Evolutionary conservation across 2,329 filamentous ascomycete genomes (phyloP).

Genomic region (Didymella exigua): DNA sequence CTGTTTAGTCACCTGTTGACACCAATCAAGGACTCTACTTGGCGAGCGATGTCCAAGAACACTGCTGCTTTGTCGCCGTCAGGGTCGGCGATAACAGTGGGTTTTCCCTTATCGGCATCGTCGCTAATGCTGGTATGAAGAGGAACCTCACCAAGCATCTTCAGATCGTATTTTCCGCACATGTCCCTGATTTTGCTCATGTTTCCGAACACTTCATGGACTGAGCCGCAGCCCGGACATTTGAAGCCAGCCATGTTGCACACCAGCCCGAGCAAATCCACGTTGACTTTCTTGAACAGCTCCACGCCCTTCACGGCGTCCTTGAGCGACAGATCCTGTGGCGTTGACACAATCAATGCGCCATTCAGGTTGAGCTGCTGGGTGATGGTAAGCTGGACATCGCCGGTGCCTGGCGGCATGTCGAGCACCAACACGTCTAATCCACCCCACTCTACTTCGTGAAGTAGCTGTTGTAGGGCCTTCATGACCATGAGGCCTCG

Average conservation of each 20-base stretch:
- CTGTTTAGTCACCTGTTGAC: too few species aligned
- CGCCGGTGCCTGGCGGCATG: constrained; percentile 90
- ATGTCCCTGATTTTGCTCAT: constrained; percentile 77
- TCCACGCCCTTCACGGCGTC: constrained; percentile 91
- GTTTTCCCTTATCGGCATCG: constrained; percentile 84
- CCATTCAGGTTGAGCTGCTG: constrained; percentile 91
- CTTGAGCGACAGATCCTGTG: constrained; percentile 88
- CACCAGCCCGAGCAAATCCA: constrained; percentile 82
- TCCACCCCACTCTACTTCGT: constrained; percentile 92
- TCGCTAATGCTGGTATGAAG: constrained; percentile 85
- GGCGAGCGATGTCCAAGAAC: constrained; percentile 73
- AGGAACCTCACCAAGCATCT: constrained; percentile 87
- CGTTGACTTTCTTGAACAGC: constrained; percentile 86
- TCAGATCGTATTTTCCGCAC: constrained; percentile 73
- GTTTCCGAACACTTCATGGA: constrained; percentile 55
- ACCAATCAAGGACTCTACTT: too few species aligned
- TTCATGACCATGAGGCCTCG: constrained; percentile 98
- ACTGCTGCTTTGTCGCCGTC: constrained; percentile 71
- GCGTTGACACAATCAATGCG: constrained; percentile 87
- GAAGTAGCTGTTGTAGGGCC: constrained; percentile 90
- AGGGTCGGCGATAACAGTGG: constrained; percentile 87
- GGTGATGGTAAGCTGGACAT: constrained; percentile 95
- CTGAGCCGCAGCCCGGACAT: constrained; percentile 57
- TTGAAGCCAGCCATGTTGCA: constrained; percentile 50
- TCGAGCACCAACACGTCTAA: constrained; percentile 90